These are phyloP conservation scores for Rhizophagus prolifer DNA, from an alignment of 192 early-diverging fungal species.

Conservation along the genomic window DNA sequence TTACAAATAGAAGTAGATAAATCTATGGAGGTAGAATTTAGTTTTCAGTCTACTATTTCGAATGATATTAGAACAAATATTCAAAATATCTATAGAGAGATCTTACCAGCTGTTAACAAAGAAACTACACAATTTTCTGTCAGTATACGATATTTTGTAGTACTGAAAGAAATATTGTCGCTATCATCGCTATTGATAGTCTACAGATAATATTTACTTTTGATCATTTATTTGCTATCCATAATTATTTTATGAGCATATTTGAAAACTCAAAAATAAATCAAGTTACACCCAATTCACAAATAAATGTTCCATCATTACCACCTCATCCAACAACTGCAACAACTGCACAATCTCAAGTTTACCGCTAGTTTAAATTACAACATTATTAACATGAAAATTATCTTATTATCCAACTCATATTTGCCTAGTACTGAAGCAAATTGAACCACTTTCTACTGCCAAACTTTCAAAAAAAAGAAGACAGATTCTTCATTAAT, in stretches of 20 bases:
- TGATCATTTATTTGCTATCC: conserved; percentile 81
- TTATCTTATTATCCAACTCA: conserved; percentile 86
- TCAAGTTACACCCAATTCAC: background rate
- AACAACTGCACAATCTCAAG: background rate
- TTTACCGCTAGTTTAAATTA: conserved; percentile 56
- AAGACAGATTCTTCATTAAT: no score
- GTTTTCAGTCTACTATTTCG: conserved; percentile 68
- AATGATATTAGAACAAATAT: conserved; percentile 77
- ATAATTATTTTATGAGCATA: conserved; percentile 73
- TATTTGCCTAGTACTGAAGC: conserved; percentile 88
- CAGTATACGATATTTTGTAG: conserved; percentile 40
- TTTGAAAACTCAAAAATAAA: conserved; percentile 33
- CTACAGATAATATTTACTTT: conserved; percentile 83
- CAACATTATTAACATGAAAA: conserved; percentile 79
- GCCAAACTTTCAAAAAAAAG: no score
- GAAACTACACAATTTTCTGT: conserved; percentile 64
- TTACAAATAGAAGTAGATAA: conserved; percentile 42
- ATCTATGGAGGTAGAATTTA: conserved; percentile 67
- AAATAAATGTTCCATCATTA: background rate
- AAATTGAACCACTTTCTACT: no score
- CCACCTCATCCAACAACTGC: background rate
- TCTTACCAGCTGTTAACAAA: conserved; percentile 68
- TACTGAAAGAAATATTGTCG: conserved; percentile 50
- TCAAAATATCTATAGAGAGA: conserved; percentile 78
- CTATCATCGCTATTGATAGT: conserved; percentile 74